A percentile compares a stretch with the other conserved stretches of the same genome.
Conservation (phyloP, 2,329 filamentous ascomycete species). For the Fusarium solani-melongenae region DNA sequence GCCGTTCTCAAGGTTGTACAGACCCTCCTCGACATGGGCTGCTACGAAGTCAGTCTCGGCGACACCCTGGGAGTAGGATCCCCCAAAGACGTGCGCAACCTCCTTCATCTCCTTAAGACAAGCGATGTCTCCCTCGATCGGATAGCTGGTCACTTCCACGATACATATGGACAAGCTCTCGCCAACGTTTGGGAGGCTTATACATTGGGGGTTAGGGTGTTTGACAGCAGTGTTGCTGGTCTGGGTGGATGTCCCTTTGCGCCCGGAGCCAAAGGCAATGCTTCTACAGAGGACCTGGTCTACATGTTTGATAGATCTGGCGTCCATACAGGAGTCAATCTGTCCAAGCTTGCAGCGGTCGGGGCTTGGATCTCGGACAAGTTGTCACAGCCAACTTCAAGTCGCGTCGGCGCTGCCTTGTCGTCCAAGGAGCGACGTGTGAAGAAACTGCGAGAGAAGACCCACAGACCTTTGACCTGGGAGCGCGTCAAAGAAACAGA, state of each 20-base stretch:
- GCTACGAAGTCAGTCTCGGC: slow-evolving; percentile 74
- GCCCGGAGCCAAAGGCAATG: neutral
- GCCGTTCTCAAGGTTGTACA: slow-evolving; percentile 47
- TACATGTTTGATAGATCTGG: neutral
- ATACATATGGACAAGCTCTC: neutral
- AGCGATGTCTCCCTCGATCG: neutral
- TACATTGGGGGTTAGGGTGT: neutral
- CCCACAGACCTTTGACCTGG: neutral
- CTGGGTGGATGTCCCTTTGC: neutral
- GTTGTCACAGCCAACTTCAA: slow-evolving; percentile 60
- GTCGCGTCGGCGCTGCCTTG: slow-evolving; percentile 57
- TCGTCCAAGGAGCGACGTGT: slow-evolving; percentile 20
- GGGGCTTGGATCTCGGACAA: slow-evolving; percentile 68
- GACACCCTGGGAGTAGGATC: slow-evolving; percentile 75
- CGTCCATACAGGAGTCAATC: slow-evolving; percentile 58
- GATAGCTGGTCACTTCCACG: neutral
- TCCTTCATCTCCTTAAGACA: slow-evolving; percentile 52
- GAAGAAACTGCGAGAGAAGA: neutral
- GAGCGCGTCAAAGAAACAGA: neutral
- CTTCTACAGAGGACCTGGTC: neutral
- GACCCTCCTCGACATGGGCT: slow-evolving; percentile 69
- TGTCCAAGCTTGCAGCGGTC: slow-evolving; percentile 62
- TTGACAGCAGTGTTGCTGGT: neutral
- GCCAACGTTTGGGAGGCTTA: neutral
- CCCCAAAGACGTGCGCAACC: slow-evolving; percentile 43